These are phyloP conservation scores for Diaporthe citriasiana DNA, from an alignment of 2,329 filamentous ascomycete species.

Conservation along the genomic window DNA sequence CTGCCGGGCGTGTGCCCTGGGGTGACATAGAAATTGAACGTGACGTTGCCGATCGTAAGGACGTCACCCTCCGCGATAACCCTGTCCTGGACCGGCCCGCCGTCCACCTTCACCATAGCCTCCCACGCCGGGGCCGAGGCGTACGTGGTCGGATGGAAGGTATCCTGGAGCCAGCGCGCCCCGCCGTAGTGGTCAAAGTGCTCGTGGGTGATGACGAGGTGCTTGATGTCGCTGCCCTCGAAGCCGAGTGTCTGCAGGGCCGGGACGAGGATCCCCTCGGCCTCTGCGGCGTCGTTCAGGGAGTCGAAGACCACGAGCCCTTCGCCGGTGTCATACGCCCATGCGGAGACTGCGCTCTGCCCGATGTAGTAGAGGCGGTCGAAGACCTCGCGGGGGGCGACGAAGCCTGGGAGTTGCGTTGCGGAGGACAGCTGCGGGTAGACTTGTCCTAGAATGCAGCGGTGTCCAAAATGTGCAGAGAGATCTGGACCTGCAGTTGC, in stretches of 20 bases:
- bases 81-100: background rate
- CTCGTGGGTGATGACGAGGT: constrained; percentile 49
- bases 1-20: constrained; percentile 9
- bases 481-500: background rate
- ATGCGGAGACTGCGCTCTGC: constrained; percentile 44
- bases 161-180: constrained; percentile 46
- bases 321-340: constrained; percentile 49
- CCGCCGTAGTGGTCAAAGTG: constrained; percentile 50
- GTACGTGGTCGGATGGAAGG: constrained; percentile 36
- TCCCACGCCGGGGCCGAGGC: constrained; percentile 5
- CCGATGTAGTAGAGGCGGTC: constrained; percentile 5
- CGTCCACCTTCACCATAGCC: background rate
- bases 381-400: constrained; percentile 22
- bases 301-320: constrained; percentile 47
- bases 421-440: background rate
- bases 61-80: background rate
- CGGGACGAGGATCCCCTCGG: background rate
- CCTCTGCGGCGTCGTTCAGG: constrained; percentile 42
- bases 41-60: constrained; percentile 2
- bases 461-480: constrained; percentile 8
- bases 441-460: constrained; percentile 1
- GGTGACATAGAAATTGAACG: constrained; percentile 3
- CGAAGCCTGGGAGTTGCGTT: background rate
- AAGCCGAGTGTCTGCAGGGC: constrained; percentile 35
- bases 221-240: constrained; percentile 48